Base-by-base conservation (phyloP, 2,329 filamentous ascomycete genomes). In the Coleophoma crateriformis region DNA sequence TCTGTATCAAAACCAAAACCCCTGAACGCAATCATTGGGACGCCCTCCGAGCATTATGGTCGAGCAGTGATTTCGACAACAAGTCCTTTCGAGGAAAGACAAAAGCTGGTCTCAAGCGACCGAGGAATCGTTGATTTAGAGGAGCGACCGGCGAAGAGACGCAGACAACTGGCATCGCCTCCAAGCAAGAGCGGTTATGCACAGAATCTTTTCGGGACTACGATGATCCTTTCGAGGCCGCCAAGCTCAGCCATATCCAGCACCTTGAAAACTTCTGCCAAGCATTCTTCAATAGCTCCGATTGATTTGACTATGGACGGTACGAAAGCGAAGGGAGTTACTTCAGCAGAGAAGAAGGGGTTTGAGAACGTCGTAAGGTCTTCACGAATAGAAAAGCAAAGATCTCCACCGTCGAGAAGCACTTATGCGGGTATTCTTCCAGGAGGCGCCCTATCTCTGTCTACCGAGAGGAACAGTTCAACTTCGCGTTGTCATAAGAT, bases 51-150 rank as follows among this genome's bases (percentile, higher is more conserved):
- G 0, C 77, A 81, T 8, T 75, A 82, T 58, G 82, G 82, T 0
- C 83, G 84, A 59, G 77, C 84, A 3, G 56, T 72, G 3, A 61
- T 84, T 3, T 76, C 81, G 0, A 67, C 62, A 7, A 75, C 76
- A 47, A 88, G 86, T 1, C 86, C 87, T 0, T 89, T 81, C 53
- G 85, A 90, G 55, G 69, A 79, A 48, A 70, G 76, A 35, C 71
- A 75, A 61, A 44, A 58, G 41, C 34, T 60, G 62, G 46, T 38
- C 7, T 17, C 46, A n/a, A 34, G 32, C 19, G 49, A 44, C 54
- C 52, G 48, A 40, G 33, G 33, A 11, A 40, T 39, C 37, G 50
- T 43, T 19, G 52, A 54, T 22, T 54, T 58, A 39, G 54, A 50
- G 19, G 61, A 72, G 50, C 63, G 57, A 50, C 56, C 72, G 13